Base-by-base conservation (phyloP, 768 basidiomycete genomes). In the Mycena rebaudengoi region DNA sequence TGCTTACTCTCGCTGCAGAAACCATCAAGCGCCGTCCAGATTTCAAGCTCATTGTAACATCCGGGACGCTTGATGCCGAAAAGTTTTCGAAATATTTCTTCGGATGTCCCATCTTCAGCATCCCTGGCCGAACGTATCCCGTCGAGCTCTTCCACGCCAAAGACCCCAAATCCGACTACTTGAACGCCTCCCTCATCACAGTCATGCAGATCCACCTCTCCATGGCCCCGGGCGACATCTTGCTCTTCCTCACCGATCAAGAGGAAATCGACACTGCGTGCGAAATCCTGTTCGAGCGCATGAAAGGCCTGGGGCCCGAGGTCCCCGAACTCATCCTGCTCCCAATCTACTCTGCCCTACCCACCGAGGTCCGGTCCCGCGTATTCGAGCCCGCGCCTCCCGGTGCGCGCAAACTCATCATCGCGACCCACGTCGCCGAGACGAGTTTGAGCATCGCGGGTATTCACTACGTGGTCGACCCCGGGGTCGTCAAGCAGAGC, bases 161-260 rank as follows among this genome's bases (percentile, higher is more conserved):
- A 75, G 97, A 99, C 71, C 97, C 97, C 0, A 96, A 99, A 78
- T 85, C 86, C 20, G 97, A 99, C 77, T 99, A 98, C 76, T 87
- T 99, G 58, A 96, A 98, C 69, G 96, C 96, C 0, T 95, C 96
- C 14, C 89, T 99, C 62, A 98, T 98, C 69, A 99, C 98, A 2
- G 92, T 98, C 72, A 96, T 98, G 91, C 97, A 99, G 75, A 99
- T 99, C 60, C 97, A 99, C 75, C 85, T 98, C 26, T 97, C 96
- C 43, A 96, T 98, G 71, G 96, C 97, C 29, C 92, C 94, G 3
- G 97, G 97, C 49, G 97, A 98, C 73, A 83, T 99, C 68, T 86
- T 98, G n/a, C 29, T 2, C 88, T 98, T 37, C 98, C 33, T 37
- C 11, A 37, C 97, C 0, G 97, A 96, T 73, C 95, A 98, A 76